phyloP scores from a whole-genome alignment of 371 early-diverging fungal species.

The Lichtheimia hyalospora region DNA sequence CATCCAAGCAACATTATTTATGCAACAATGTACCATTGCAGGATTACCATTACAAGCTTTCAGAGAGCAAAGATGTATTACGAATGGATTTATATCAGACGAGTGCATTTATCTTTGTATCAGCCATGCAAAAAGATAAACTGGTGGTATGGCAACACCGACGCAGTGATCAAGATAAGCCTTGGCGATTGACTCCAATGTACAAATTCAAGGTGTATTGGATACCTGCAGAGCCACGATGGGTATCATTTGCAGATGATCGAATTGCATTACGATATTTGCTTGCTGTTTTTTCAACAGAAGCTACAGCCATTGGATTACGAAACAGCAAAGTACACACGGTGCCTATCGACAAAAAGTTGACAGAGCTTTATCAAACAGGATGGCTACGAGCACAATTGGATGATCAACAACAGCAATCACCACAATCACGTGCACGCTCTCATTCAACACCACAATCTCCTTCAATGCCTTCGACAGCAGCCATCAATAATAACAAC shows the following conservation, averaged over 20 bases:
- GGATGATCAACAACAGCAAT: not conserved
- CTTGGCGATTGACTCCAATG: conserved; percentile 21
- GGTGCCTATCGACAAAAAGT: conserved; percentile 27
- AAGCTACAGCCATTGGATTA: conserved; percentile 42
- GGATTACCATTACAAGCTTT: conserved; percentile 40
- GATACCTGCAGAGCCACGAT: conserved; percentile 41
- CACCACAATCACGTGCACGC: not conserved
- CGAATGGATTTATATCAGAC: conserved; percentile 37
- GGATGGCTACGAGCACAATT: conserved; percentile 22
- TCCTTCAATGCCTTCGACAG: not conserved
- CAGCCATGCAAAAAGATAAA: conserved; percentile 33
- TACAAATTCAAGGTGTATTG: conserved; percentile 39
- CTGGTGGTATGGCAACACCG: conserved; percentile 42
- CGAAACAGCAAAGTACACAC: conserved; percentile 36
- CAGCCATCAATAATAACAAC: too few relatives aligned
- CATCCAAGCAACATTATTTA: conserved; percentile 21
- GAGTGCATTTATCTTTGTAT: conserved; percentile 32
- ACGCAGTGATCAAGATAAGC: conserved; percentile 5
- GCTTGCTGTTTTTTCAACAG: conserved; percentile 34
- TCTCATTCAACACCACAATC: conserved; percentile 10
- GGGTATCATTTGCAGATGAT: conserved; percentile 48
- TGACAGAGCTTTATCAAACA: conserved; percentile 27
- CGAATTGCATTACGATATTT: conserved; percentile 35
- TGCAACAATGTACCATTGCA: conserved; percentile 25
- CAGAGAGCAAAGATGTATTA: conserved; percentile 36